phyloP scores from a whole-genome alignment of 2,329 filamentous ascomycete genomes.

The Fusarium compactum region DNA sequence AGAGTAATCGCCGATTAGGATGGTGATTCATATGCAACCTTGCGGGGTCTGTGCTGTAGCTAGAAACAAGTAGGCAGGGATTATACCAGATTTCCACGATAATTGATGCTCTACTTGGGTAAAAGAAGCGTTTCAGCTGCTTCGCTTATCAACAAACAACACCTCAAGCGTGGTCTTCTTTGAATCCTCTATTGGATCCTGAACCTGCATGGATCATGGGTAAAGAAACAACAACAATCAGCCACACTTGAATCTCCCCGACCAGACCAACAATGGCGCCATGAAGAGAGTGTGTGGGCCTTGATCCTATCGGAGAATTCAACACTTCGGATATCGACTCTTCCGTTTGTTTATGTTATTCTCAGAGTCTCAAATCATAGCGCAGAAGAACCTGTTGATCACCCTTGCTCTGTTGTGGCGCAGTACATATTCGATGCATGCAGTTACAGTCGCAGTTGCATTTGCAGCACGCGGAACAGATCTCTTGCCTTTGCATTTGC shows the following conservation, averaged over 20 bases:
- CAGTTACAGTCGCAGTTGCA: not conserved
- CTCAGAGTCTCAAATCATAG: slow-evolving; percentile 19
- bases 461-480: slow-evolving; percentile 1
- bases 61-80: slow-evolving; percentile 6
- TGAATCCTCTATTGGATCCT: slow-evolving; percentile 22
- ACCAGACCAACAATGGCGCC: slow-evolving; percentile 32
- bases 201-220: slow-evolving; percentile 31
- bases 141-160: slow-evolving; percentile 19
- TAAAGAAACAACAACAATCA: slow-evolving; percentile 16
- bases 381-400: slow-evolving; percentile 26
- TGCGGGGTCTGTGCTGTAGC: slow-evolving; percentile 26
- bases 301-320: slow-evolving; percentile 43
- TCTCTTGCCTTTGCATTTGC: slow-evolving; percentile 16
- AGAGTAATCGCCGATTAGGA: slow-evolving; percentile 36
- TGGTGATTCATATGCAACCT: slow-evolving; percentile 15
- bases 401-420: slow-evolving; percentile 26
- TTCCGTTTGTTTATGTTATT: slow-evolving; percentile 42
- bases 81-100: not conserved
- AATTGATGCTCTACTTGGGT: not conserved
- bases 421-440: slow-evolving; percentile 33
- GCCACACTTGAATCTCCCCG: slow-evolving; percentile 28
- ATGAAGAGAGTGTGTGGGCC: slow-evolving; percentile 11
- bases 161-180: slow-evolving; percentile 11
- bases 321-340: slow-evolving; percentile 35
- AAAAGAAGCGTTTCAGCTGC: slow-evolving; percentile 35